A percentile compares a stretch with the other conserved stretches of the same genome.
phyloP scores from a whole-genome alignment of 352 stramenopile species.

The Elongisporangium prolatum region DNA sequence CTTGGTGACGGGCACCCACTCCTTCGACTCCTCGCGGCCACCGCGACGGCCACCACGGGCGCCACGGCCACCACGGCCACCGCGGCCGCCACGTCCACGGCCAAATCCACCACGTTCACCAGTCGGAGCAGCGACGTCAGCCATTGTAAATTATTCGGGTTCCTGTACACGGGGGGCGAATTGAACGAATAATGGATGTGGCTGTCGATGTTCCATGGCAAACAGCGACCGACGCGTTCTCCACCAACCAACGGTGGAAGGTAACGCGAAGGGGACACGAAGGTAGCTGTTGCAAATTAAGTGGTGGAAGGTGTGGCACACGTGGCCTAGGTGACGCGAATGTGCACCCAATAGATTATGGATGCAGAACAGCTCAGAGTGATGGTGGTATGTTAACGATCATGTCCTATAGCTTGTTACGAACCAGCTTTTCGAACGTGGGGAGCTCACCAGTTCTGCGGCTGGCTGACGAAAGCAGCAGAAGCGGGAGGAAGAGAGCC shows the following conservation, averaged over 20 bases:
- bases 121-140: constrained; percentile 59
- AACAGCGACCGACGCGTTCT: constrained; percentile 5
- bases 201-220: not conserved
- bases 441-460: constrained; percentile 6
- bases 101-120: constrained; percentile 93
- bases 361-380: not conserved
- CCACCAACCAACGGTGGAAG: constrained; percentile 28
- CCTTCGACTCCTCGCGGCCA: constrained; percentile 89
- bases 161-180: constrained; percentile 61
- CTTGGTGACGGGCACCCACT: constrained; percentile 99
- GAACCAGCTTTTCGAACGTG: constrained; percentile 1
- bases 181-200: constrained; percentile 68
- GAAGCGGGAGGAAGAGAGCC: constrained; percentile 2
- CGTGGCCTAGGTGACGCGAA: constrained; percentile 9
- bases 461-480: constrained; percentile 8
- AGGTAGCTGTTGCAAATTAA: not conserved
- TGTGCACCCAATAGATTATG: constrained; percentile 2
- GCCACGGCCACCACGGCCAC: constrained; percentile 81
- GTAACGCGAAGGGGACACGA: constrained; percentile 29
- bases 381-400: constrained; percentile 3
- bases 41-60: constrained; percentile 84
- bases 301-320: constrained; percentile 2
- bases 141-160: constrained; percentile 52
- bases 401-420: constrained; percentile 2
- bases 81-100: constrained; percentile 81